Conservation (phyloP, 2,329 filamentous ascomycete species). For the Endocalyx cinctus region DNA sequence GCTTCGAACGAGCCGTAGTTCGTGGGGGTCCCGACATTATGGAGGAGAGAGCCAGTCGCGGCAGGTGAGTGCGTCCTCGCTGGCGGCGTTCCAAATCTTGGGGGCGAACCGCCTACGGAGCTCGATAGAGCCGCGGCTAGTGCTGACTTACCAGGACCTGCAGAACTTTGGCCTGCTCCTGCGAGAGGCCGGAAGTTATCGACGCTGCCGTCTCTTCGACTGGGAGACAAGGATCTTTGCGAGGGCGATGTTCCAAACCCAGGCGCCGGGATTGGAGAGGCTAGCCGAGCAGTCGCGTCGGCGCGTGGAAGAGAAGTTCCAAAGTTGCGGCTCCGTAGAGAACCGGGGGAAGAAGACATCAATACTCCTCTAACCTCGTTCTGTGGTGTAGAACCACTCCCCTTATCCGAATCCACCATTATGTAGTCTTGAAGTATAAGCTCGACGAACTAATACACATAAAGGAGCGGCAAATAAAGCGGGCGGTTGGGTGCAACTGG, state of each 20-base stretch:
- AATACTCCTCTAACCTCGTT: constrained; percentile 29
- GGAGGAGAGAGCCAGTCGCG: constrained; percentile 38
- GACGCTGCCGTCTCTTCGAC: constrained; percentile 34
- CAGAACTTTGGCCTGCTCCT: constrained; percentile 57
- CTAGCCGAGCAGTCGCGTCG: constrained; percentile 57
- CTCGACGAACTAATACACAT: no score
- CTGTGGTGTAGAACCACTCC: constrained; percentile 32
- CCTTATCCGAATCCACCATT: constrained; percentile 32
- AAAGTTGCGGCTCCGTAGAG: constrained; percentile 40
- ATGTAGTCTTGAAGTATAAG: no score
- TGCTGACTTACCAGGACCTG: constrained; percentile 80
- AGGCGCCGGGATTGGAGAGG: constrained; percentile 51
- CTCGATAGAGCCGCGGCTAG: constrained; percentile 82
- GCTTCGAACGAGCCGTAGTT: constrained; percentile 85
- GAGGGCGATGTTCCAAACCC: constrained; percentile 39
- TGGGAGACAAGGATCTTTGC: constrained; percentile 44
- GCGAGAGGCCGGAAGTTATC: constrained; percentile 59
- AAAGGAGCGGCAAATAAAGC: no score
- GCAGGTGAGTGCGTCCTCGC: constrained; percentile 55
- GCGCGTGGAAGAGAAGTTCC: constrained; percentile 53
- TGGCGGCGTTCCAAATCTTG: constrained; percentile 64
- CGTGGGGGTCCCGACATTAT: constrained; percentile 53
- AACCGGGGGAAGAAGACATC: constrained; percentile 44
- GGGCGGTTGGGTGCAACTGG: no score
- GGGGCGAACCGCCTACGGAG: constrained; percentile 65